Evolutionary conservation across 2,329 filamentous ascomycete genomes (phyloP), one percentile per base, ranked within the genome.

Genomic region (Penicillium sclerotigenum): DNA sequence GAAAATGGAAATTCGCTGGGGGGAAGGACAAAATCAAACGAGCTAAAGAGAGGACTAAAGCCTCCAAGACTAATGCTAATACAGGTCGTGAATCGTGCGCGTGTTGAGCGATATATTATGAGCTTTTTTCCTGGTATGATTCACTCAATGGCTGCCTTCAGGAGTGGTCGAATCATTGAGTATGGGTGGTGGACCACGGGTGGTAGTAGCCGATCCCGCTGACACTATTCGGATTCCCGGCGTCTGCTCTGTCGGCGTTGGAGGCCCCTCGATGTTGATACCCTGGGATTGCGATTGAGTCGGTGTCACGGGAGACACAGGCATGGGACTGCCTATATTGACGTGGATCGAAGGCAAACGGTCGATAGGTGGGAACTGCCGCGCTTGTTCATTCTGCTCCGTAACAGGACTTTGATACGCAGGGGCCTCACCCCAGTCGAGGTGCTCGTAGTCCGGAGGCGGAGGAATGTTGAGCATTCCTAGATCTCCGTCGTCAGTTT

Each of bases 401-500:
- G 56, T 29, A 3, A 62, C 33, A 2, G 69, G 66, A 41, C 69
- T 69, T 36, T 70, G 64, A 54, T 78, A 78, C 0, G 74, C 68
- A 11, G 76, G 76, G 10, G 74, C 75, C 22, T 77, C 74, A 31
- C 75, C 76, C 74, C 75, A 76, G 26, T 74, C 69, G 28, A 75
- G 57, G 26, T 72, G 61, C 3, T 77, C 75, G 47, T 78, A 78
- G 1, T 76, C 71, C 4, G 76, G 75, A 37, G 75, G 64, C 8
- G 64, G 75, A 3, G 70, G 71, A 8, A 74, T 73, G 18, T 68
- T 67, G 2, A 66, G 62, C n/a, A 64, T 60, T n/a, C 71, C 74
- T 11, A 76, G 67, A 56, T 77, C 73, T 13, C 66, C 68, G 24
- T 75, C 75, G 1, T 71, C 71, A 4, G 58, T 51, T 41, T 55